These are phyloP conservation scores for Pyrus bretschneideri DNA, from an alignment of 306 rosid genomes.

Conservation along the genomic window DNA sequence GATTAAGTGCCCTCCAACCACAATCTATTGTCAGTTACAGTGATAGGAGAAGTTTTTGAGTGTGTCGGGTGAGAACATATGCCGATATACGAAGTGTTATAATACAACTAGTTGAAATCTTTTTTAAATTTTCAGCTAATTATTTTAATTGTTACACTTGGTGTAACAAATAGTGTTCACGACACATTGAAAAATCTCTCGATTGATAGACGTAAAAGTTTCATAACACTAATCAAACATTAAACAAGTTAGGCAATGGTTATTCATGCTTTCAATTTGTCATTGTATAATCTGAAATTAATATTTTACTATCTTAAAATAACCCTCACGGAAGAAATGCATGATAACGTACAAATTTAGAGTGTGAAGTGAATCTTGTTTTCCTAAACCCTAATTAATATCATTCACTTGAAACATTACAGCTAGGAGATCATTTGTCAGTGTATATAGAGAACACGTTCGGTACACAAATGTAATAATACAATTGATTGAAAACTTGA, in stretches of 20 bases:
- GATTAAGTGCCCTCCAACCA: not conserved
- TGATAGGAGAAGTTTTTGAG: too few species aligned
- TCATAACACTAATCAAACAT: not conserved
- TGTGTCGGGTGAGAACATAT: fast-evolving
- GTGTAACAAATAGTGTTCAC: fast-evolving
- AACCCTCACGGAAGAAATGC: not conserved
- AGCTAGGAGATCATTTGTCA: not conserved
- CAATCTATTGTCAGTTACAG: not conserved
- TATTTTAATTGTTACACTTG: too few species aligned
- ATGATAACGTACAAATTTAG: too few species aligned
- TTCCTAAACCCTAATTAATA: not conserved
- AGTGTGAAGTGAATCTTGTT: too few species aligned
- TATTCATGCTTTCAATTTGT: not conserved
- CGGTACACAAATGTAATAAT: too few species aligned
- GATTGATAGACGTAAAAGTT: not conserved
- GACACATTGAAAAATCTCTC: too few species aligned
- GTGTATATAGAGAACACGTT: too few species aligned
- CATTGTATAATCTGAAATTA: not conserved
- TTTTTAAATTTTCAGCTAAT: too few species aligned
- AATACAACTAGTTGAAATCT: fast-evolving
- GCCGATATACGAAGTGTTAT: too few species aligned
- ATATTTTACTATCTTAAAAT: not conserved
- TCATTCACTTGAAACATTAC: not conserved
- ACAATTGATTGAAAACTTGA: not conserved
- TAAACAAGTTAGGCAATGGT: not conserved